Evolutionary conservation across 768 basidiomycete genomes (phyloP).

Genomic region (Polyporus arcularius): DNA sequence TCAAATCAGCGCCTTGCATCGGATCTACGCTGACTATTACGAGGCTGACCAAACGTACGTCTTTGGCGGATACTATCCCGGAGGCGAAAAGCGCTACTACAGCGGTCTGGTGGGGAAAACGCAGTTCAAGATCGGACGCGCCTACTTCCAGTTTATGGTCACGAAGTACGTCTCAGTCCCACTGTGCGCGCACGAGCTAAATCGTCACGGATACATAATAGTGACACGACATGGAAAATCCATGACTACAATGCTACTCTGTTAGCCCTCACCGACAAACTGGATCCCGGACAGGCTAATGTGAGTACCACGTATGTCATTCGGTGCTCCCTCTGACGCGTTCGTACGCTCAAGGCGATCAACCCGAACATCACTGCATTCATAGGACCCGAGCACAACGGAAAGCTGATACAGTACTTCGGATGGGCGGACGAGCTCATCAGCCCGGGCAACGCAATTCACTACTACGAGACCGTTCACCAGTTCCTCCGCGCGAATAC

Average conservation of each 20-base stretch:
- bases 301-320: slow-evolving; percentile 4
- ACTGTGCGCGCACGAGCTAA: not conserved
- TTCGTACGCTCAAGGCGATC: slow-evolving; percentile 21
- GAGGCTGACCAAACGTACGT: slow-evolving; percentile 27
- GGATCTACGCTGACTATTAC: slow-evolving; percentile 30
- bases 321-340: not conserved
- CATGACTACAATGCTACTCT: slow-evolving; percentile 21
- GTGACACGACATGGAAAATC: slow-evolving; percentile 24
- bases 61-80: slow-evolving; percentile 31
- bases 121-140: slow-evolving; percentile 14
- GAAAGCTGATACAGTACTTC: slow-evolving; percentile 28
- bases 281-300: slow-evolving; percentile 26
- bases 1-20: slow-evolving; percentile 30
- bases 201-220: not conserved
- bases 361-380: slow-evolving; percentile 26
- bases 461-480: slow-evolving; percentile 28
- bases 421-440: slow-evolving; percentile 33
- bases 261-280: slow-evolving; percentile 17
- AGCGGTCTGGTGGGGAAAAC: slow-evolving; percentile 18
- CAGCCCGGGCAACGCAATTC: slow-evolving; percentile 29
- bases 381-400: slow-evolving; percentile 22
- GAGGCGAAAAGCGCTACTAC: slow-evolving; percentile 26
- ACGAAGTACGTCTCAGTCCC: slow-evolving; percentile 19
- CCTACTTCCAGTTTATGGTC: slow-evolving; percentile 23
- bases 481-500: slow-evolving; percentile 22